Evolutionary conservation across 2,329 filamentous ascomycete species (phyloP), one percentile per base, ranked within the genome.

Genomic region (Colletotrichum spaethianum): DNA sequence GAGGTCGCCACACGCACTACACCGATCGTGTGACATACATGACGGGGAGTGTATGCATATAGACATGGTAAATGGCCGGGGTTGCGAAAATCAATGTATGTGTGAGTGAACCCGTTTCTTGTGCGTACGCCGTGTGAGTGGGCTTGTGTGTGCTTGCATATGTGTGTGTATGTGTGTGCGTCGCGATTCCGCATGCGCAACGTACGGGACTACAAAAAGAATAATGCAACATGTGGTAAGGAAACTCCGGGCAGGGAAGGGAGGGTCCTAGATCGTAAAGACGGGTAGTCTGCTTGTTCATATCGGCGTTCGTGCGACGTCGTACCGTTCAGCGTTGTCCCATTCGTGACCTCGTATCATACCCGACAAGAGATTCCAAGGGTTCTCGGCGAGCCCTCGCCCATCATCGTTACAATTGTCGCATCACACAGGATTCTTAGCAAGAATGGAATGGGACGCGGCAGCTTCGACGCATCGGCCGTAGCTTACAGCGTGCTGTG

Each of bases 261-360:
- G 52, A 48, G 53, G 36, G 48, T 16, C 63, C 38, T 59, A 71
- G 68, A 71, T 71, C 68, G 68, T 62, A 71, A 26, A 63, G 57
- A 71, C 68, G 68, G 68, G 68, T 71, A 63, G 68, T 68, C 57
- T 71, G 68, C 64, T 71, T 71, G 64, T 71, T 71, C 68, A 71
- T 57, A 71, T 71, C 68, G 68, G 64, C 38, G 48, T 71, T 68
- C 18, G 68, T 68, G 68, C 18, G 42, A 71, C 68, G 68, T 71
- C 26, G 50, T 42, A 68, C 68, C 59, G 40, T 28, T 28, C 26
- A 20, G 40, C n/a, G 56, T 28, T 23, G 23, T n/a, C 50, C 12
- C 28, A 8, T 8, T 36, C 33, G 33, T 36, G 33, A 7, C 33
- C 33, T 36, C 33, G 33, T 36, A 36, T 9, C 33, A 9, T 36